Evolutionary conservation across 1,284 basidiomycete species (phyloP), one percentile per base, ranked within the genome.

Genomic region (Porodaedalea pini): DNA sequence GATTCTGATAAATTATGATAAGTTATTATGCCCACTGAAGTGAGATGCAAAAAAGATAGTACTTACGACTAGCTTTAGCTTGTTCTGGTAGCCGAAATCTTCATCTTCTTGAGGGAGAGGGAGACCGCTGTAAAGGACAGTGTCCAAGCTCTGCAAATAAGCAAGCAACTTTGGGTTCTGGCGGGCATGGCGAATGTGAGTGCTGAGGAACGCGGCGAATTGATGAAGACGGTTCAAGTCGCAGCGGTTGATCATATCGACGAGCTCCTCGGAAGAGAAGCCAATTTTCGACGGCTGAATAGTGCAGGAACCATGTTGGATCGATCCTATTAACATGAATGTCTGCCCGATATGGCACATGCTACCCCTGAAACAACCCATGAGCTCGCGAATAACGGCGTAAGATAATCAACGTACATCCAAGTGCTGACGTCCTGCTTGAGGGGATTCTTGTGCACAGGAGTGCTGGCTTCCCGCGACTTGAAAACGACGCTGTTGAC

Each of bases 301-400:
- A 17, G 80, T 80, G 69, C 88, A 89, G 8, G 83, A 74, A 7
- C 83, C 88, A 65, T 88, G 80, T 67, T 88, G 83, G 31, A 90
- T 69, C 60, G 76, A 72, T 45, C 87, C 86, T 61, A 88, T 71
- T 57, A 88, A 74, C 82, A 88, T 81, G 73, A 83, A 85, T 45
- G 75, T 76, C 67, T 86, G 82, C 37, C 69, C 85, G 56, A 86
- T 84, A 66, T 87, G 85, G 63, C 83, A 86, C 82, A 86, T 82
- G 71, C 82, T 84, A 61, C 84, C 85, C 75, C 83, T 85, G 70
- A 57, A 55, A 41, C 52, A 5, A 50, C 27, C 65, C 61, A 63
- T 63, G 65, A 70, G 66, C 66, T 61, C 72, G 25, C 68, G 51
- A 31, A 21, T 39, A 32, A 15, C 65, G 68, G 62, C 29, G 10